Evolutionary conservation across 2,329 filamentous ascomycete genomes (phyloP).

Genomic region (Gaeumannomyces tritici): DNA sequence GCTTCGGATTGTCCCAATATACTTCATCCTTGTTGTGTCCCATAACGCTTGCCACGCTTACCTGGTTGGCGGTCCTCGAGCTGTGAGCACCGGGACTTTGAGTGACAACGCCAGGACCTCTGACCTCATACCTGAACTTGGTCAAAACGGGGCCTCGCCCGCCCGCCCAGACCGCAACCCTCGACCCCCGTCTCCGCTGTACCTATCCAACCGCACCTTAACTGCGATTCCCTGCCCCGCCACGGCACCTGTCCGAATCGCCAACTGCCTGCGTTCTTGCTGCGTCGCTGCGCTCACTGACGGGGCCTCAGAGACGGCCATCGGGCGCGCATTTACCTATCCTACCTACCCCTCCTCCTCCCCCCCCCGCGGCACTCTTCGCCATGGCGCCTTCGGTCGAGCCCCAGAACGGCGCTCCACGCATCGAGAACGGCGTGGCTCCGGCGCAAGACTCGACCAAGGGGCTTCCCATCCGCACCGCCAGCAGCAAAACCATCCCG

Average conservation of each 20-base stretch:
- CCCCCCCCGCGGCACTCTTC: background rate
- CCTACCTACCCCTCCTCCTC: background rate
- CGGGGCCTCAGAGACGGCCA: background rate
- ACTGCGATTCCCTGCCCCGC: background rate
- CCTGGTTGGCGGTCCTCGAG: background rate
- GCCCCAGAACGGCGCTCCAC: background rate
- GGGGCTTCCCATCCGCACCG: conserved; percentile 9
- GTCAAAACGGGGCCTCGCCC: background rate
- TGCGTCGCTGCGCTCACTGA: background rate
- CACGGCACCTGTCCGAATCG: background rate
- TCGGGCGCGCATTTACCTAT: background rate
- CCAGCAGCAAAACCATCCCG: conserved; percentile 15
- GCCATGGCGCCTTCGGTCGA: background rate
- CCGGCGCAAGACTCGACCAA: conserved; percentile 4
- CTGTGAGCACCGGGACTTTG: background rate
- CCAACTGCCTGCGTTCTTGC: background rate
- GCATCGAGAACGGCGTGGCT: conserved; percentile 9
- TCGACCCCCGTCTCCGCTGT: background rate
- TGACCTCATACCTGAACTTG: background rate
- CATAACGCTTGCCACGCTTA: background rate
- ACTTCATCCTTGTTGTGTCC: background rate
- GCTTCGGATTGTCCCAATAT: background rate
- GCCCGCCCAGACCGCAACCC: background rate
- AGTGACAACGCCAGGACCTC: background rate
- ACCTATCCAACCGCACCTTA: background rate